Conservation (phyloP, 2,329 filamentous ascomycete genomes). For the Pseudogymnoascus sp. region DNA sequence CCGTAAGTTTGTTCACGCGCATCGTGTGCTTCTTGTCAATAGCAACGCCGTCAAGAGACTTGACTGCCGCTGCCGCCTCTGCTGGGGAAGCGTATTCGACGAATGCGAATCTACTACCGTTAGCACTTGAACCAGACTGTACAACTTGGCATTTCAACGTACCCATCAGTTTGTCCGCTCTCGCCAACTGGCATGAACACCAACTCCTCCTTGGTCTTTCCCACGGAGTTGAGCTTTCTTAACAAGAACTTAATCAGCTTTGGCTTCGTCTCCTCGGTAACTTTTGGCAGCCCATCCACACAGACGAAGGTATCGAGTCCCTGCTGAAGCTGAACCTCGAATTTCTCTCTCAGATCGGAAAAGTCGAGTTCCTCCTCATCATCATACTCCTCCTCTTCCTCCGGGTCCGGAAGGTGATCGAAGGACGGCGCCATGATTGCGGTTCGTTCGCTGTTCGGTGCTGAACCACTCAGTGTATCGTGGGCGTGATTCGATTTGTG, state of each 20-base stretch:
- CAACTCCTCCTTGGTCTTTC: conserved; percentile 75
- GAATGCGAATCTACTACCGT: conserved; percentile 69
- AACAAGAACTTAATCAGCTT: conserved; percentile 95
- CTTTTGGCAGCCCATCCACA: conserved; percentile 83
- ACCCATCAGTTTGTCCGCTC: conserved; percentile 79
- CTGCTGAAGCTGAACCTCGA: conserved; percentile 91
- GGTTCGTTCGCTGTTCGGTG: conserved; percentile 13
- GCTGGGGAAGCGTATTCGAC: conserved; percentile 89
- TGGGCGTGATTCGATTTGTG: conserved; percentile 4
- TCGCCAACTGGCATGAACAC: conserved; percentile 93
- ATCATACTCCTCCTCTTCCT: conserved; percentile 75
- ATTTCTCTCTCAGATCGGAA: conserved; percentile 87
- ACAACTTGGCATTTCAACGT: conserved; percentile 28
- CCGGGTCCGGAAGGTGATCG: conserved; percentile 83
- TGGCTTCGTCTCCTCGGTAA: conserved; percentile 81
- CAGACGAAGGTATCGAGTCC: conserved; percentile 95
- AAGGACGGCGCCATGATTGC: conserved; percentile 84
- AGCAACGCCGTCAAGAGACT: conserved; percentile 74
- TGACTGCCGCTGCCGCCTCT: conserved; percentile 82
- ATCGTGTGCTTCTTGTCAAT: conserved; percentile 97
- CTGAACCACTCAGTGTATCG: conserved; percentile 5
- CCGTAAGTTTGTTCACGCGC: conserved; percentile 94
- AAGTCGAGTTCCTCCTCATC: conserved; percentile 94
- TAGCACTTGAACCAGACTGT: conserved; percentile 12
- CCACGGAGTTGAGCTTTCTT: conserved; percentile 82